Conservation (phyloP, 371 early-diverging fungal species). For the Syncephalastrum contaminatum region DNA sequence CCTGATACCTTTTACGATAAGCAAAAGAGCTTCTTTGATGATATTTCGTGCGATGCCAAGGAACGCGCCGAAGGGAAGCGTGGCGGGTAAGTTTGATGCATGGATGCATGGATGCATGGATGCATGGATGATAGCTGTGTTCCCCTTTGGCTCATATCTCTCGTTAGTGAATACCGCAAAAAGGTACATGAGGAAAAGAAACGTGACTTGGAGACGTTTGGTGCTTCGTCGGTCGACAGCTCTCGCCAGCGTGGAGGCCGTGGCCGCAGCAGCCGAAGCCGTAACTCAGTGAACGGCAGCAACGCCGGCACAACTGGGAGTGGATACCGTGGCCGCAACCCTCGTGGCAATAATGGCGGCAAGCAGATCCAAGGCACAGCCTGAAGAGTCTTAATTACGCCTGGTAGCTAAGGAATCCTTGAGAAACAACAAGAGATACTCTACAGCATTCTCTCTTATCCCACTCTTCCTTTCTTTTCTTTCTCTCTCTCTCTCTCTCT, state of each 20-base stretch:
- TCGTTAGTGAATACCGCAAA: constrained; percentile 52
- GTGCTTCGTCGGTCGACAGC: constrained; percentile 64
- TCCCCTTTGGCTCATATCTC: background rate
- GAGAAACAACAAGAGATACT: no score
- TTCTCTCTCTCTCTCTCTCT: no score
- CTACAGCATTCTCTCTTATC: no score
- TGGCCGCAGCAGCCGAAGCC: constrained; percentile 15
- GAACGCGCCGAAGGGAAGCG: constrained; percentile 58
- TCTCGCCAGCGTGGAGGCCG: constrained; percentile 50
- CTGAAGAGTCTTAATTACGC: no score
- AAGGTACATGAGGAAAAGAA: constrained; percentile 75
- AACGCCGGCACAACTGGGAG: no score
- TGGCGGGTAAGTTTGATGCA: constrained; percentile 6
- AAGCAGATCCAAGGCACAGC: no score
- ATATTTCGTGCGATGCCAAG: constrained; percentile 91
- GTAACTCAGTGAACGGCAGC: no score
- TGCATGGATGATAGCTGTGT: no score
- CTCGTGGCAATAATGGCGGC: no score
- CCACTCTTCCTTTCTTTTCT: no score
- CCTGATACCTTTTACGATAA: constrained; percentile 58
- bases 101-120: background rate
- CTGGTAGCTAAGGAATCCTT: no score
- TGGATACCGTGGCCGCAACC: no score
- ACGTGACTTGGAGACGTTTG: constrained; percentile 89
- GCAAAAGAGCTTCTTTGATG: constrained; percentile 84